These are phyloP conservation scores for Saccharum hybrid DNA, from an alignment of 202 grass and related monocot species.

Conservation along the genomic window DNA sequence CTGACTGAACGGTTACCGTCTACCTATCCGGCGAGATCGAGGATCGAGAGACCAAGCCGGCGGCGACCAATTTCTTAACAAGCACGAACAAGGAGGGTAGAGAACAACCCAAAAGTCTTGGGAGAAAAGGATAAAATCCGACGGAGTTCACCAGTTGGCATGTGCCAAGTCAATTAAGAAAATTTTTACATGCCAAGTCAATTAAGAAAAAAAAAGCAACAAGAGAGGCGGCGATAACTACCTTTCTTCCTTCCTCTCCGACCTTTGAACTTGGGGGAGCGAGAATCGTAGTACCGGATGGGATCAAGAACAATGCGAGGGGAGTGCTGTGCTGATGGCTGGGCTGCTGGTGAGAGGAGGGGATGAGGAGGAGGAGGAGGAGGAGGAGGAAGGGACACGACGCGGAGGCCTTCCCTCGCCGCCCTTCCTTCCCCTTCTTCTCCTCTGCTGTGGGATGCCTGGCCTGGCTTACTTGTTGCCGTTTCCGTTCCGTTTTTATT, in stretches of 20 bases:
- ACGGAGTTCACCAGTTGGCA: constrained; percentile 4
- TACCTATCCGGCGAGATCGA: constrained; percentile 13
- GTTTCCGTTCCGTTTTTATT: constrained; percentile 39
- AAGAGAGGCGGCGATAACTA: not conserved
- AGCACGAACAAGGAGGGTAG: not conserved
- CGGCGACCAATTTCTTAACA: not conserved
- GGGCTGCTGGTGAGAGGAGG: not conserved
- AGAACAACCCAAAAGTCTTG: constrained; percentile 1
- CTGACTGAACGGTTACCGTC: not conserved
- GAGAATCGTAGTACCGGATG: not conserved
- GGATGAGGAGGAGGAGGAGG: not conserved
- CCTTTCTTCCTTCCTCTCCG: constrained; percentile 20
- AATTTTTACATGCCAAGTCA: not conserved
- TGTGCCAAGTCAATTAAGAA: too few relatives aligned
- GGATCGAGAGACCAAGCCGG: not conserved
- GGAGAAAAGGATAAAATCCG: not conserved
- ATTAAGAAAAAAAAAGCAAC: not conserved
- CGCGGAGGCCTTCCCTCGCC: constrained; percentile 44
- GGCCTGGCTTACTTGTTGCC: constrained; percentile 8
- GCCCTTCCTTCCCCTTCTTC: constrained; percentile 47
- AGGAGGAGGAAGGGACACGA: constrained; percentile 46
- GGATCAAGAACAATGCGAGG: constrained; percentile 44
- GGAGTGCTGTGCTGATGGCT: not conserved
- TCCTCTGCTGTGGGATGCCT: constrained; percentile 28
- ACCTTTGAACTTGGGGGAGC: not conserved